Evolutionary conservation across 495 filamentous ascomycete genomes (phyloP).

Genomic region (Xylaria nigripes): DNA sequence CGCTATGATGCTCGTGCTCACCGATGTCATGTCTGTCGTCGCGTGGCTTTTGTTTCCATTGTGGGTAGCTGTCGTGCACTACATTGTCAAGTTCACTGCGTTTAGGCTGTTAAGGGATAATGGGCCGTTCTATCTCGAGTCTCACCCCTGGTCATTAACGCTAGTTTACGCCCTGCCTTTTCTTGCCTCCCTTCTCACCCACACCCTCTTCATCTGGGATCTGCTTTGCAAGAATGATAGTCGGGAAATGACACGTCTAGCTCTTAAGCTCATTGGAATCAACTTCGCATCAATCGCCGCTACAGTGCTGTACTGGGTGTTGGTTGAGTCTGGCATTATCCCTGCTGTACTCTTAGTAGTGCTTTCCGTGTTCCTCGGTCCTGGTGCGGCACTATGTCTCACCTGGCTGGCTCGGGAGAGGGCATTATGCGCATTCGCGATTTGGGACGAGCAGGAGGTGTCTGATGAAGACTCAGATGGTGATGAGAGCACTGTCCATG

Average conservation of each 20-base stretch:
- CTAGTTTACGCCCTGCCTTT: conserved; percentile 31
- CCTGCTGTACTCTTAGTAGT: conserved; percentile 23
- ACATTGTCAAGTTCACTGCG: conserved; percentile 14
- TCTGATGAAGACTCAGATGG: conserved; percentile 7
- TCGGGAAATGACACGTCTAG: conserved; percentile 32
- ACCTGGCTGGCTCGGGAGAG: conserved; percentile 32
- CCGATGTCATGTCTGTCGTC: conserved; percentile 62
- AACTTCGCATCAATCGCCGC: conserved; percentile 27
- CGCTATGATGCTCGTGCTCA: conserved; percentile 65
- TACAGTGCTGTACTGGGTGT: conserved; percentile 36
- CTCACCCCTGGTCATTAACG: conserved; percentile 16
- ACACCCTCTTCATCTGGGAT: conserved; percentile 25
- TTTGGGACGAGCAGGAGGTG: conserved; percentile 2
- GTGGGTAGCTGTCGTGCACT: conserved; percentile 28
- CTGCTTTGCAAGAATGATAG: conserved; percentile 28
- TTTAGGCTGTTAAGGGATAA: conserved; percentile 6
- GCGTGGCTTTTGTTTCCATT: conserved; percentile 37
- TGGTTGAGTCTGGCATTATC: conserved; percentile 30
- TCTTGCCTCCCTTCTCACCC: conserved; percentile 24
- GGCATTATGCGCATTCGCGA: conserved; percentile 14
- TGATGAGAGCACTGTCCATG: conserved; percentile 11
- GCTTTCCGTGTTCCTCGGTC: conserved; percentile 25
- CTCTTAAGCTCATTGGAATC: conserved; percentile 29
- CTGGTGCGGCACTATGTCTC: conserved; percentile 32
- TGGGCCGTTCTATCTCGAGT: conserved; percentile 26